Base-by-base conservation (phyloP, 2,329 filamentous ascomycete genomes). In the Ophiosphaerella narmari region DNA sequence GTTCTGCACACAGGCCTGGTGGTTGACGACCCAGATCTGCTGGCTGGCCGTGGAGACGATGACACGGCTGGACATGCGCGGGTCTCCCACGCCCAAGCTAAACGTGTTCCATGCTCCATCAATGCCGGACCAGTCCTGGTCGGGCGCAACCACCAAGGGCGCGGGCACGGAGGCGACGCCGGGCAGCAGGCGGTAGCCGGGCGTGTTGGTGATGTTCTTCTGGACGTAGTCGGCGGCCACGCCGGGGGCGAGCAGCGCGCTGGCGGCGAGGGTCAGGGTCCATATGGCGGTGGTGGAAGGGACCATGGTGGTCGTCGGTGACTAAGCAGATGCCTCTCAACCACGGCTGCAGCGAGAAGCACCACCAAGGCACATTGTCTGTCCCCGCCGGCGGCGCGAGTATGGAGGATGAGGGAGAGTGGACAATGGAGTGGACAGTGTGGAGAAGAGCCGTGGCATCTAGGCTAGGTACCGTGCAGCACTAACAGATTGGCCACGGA, bases 41-140 rank as follows among this genome's bases (percentile, higher is more conserved):
- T 88, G 89, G 36, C 86, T 78, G 11, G 82, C 80, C 5, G 87
- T 91, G 63, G 86, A 90, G 43, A 86, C 78, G 11, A 83, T 75
- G 43, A 86, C 78, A 57, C 82, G 80, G 31, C 85, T 75, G 47
- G 75, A 72, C 63, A 84, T 80, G 21, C 71, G 67, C 12, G 83
- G 81, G 7, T 73, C 75, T 43, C 85, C 85, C 16, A 82, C 78
- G 60, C 75, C 81, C 52, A 91, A 77, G 11, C 77, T 78, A 57
- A 90, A 84, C 6, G 86, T 83, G 13, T 87, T 90, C 89, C 89
- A 92, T 55, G 54, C 35, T 42, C 71, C 66, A 48, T 74, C 67
- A 48, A 74, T 72, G 16, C 72, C 72, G 40, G 62, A 57, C 69
- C 69, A 75, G 46, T 67, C 62, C 58, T 75, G 72, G 34, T 70